phyloP scores from a whole-genome alignment of 2,329 filamentous ascomycete genomes.

The Mycosphaerella sp. region DNA sequence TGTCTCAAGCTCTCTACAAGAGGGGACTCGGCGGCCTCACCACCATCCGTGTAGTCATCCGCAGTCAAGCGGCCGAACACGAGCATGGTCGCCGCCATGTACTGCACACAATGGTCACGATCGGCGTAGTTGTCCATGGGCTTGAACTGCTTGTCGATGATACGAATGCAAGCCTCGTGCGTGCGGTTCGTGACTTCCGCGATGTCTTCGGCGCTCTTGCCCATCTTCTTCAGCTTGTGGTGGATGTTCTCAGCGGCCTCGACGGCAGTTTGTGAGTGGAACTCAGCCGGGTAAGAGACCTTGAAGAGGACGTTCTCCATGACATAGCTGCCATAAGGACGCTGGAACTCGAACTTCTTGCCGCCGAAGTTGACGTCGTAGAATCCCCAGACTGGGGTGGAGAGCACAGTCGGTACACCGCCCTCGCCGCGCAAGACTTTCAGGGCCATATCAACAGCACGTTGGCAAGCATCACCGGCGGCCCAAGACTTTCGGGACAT shows the following conservation, averaged over 20 bases:
- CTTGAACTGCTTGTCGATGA: constrained; percentile 99
- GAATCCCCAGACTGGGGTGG: constrained; percentile 92
- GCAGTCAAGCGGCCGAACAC: constrained; percentile 90
- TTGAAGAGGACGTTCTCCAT: constrained; percentile 99
- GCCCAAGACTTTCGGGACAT: constrained; percentile 99
- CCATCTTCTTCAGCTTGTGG: constrained; percentile 71
- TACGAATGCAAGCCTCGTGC: constrained; percentile 96
- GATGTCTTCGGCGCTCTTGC: constrained; percentile 91
- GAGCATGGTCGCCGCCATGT: constrained; percentile 97
- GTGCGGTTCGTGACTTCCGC: constrained; percentile 90
- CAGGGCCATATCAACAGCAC: constrained; percentile 94
- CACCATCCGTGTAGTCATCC: constrained; percentile 85
- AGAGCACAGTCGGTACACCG: constrained; percentile 86
- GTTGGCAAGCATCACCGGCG: constrained; percentile 93
- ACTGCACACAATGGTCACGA: constrained; percentile 98
- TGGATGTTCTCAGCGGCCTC: constrained; percentile 88
- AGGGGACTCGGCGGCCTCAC: constrained; percentile 82
- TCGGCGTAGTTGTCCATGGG: constrained; percentile 99
- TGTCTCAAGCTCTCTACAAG: constrained; percentile 87
- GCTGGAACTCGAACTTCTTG: constrained; percentile 93
- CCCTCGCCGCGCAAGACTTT: constrained; percentile 96
- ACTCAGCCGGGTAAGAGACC: constrained; percentile 97
- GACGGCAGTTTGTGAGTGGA: constrained; percentile 97
- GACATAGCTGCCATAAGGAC: constrained; percentile 93
- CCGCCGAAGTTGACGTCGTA: constrained; percentile 98